A percentile compares a stretch with the other conserved stretches of the same genome.
These are phyloP conservation scores for Planoprotostelium fungivorum DNA, from an alignment of 78 protist genomes.

Conservation along the genomic window DNA sequence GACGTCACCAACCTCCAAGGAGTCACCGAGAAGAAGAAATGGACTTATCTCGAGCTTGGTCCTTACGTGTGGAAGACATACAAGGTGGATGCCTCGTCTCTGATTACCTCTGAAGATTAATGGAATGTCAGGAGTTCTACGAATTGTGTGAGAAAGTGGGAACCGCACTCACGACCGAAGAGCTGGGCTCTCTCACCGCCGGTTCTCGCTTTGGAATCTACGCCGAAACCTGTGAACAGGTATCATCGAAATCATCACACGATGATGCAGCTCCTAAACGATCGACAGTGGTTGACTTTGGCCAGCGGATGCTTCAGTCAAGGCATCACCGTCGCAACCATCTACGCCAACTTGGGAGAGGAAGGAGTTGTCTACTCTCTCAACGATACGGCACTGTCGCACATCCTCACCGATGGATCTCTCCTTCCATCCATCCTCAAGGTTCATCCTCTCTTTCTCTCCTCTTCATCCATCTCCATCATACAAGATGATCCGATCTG, in stretches of 20 bases:
- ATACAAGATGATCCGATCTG: no score
- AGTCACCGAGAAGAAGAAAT: not conserved
- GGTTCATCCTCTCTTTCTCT: not conserved
- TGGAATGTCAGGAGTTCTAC: not conserved
- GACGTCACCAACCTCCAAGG: not conserved
- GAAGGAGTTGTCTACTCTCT: not conserved
- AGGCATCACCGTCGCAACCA: not conserved
- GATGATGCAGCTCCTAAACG: no score
- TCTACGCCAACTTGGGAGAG: slow-evolving; percentile 1
- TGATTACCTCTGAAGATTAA: not conserved
- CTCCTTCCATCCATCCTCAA: not conserved
- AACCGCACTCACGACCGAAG: not conserved
- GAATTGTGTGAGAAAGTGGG: not conserved
- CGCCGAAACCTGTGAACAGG: not conserved
- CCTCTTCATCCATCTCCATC: no score
- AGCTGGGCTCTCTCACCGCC: not conserved
- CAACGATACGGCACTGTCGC: not conserved
- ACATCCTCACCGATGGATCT: not conserved
- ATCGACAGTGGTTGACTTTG: not conserved
- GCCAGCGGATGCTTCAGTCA: not conserved
- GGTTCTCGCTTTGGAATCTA: not conserved
- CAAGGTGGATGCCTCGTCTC: not conserved
- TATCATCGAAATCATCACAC: no score
- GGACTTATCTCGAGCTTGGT: not conserved
- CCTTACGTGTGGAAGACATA: not conserved